Base-by-base conservation (phyloP, 2,329 filamentous ascomycete species). In the Diatrype stigma region DNA sequence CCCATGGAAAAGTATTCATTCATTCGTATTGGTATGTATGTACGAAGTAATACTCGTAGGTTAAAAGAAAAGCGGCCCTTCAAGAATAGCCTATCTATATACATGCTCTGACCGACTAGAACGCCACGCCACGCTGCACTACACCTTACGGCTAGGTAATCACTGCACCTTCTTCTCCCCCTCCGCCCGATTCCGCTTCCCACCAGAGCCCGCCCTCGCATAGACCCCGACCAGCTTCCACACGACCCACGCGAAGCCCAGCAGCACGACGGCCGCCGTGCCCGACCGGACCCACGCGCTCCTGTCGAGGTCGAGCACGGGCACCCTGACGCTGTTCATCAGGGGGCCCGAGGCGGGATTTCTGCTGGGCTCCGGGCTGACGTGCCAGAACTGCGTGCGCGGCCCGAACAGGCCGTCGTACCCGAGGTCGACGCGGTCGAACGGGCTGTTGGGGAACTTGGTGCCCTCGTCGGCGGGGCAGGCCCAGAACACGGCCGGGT, bases 401-500 rank as follows among this genome's bases (percentile, higher is more conserved):
- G 82, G 78, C 2, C 81, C 82, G 66, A 96, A 96, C 8, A 95
- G 69, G 0, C 79, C 81, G 57, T 96, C 93, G 67, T 92, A 96
- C 1, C 91, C 92, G n/a, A 96, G 62, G 63, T 90, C 82, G n/a
- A 78, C 73, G 6, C 89, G 77, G 67, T 96, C 92, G 68, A 97
- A 97, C 0, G 93, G 93, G 62, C 88, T 96, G 5, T 78, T 80
- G 0, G 80, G 69, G 69, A 93, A 89, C 61, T 89, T 86, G 1
- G 77, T 78, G 1, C 80, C 82, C 47, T 82, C 78, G 10, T 82
- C 79, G 0, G 85, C 81, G 7, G 80, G 76, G 64, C 93, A 97
- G 0, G 91, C 90, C 92, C 92, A 96, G 73, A 96, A 96, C 0
- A 96, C 80, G 0, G 82, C 80, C 0, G 93, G 93, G 73, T 87